Conservation (phyloP, 2,329 filamentous ascomycete species). For the Fonsecaea pugnacius region DNA sequence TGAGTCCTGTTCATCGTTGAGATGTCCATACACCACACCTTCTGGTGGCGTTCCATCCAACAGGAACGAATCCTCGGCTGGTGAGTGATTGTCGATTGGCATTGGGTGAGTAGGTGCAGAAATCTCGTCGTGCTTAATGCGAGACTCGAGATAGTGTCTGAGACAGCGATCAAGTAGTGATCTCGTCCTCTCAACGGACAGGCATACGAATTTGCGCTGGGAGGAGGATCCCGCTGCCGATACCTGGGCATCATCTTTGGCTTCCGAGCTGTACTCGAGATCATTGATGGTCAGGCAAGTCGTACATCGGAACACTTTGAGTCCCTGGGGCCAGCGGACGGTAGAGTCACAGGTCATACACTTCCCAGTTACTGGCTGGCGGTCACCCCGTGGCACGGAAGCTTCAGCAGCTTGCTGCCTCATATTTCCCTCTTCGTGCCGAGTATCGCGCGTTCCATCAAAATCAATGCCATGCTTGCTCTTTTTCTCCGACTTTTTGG, state of each 20-base stretch:
- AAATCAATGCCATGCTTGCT: constrained; percentile 47
- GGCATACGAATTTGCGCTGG: constrained; percentile 42
- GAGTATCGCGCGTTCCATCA: constrained; percentile 49
- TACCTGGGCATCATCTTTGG: not conserved
- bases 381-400: constrained; percentile 43
- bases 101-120: constrained; percentile 5
- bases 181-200: constrained; percentile 66
- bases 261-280: constrained; percentile 55
- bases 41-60: constrained; percentile 32
- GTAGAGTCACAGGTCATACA: constrained; percentile 86
- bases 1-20: constrained; percentile 27
- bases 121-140: constrained; percentile 41
- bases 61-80: constrained; percentile 34
- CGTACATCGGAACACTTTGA: constrained; percentile 78
- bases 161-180: constrained; percentile 62
- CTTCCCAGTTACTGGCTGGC: constrained; percentile 69
- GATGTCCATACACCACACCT: constrained; percentile 23
- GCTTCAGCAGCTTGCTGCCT: constrained; percentile 36
- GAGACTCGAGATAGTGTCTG: constrained; percentile 53
- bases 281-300: constrained; percentile 87
- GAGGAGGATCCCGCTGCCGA: constrained; percentile 10
- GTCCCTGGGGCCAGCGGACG: constrained; percentile 75
- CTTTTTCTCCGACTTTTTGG: constrained; percentile 60
- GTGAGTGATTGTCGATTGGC: constrained; percentile 11
- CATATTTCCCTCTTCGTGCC: constrained; percentile 44